Conservation (phyloP, 257 asterid genomes). For the Fraxinus cuspidata region DNA sequence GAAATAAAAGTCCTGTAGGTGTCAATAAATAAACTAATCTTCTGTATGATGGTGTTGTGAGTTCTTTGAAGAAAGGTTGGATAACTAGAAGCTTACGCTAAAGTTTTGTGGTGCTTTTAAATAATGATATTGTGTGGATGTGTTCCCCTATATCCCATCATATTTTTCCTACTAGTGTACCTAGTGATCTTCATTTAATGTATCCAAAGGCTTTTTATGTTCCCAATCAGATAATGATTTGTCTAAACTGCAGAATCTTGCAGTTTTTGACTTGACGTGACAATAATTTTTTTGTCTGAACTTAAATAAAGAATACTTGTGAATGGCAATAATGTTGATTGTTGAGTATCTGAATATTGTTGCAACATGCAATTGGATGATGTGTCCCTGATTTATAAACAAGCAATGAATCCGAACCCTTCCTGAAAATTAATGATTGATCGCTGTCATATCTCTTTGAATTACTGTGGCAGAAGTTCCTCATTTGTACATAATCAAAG, state of each 20-base stretch:
- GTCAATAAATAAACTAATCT: background rate
- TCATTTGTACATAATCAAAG: background rate
- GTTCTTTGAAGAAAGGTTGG: background rate
- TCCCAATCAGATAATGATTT: background rate
- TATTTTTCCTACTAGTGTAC: background rate
- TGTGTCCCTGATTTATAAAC: background rate
- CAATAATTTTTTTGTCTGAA: background rate
- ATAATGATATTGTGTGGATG: background rate
- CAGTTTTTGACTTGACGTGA: conserved; percentile 3
- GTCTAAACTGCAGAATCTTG: background rate
- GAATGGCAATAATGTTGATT: background rate
- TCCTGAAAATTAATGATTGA: background rate
- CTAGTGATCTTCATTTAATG: background rate
- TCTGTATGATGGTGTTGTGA: background rate
- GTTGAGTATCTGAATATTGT: background rate
- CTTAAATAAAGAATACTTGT: background rate
- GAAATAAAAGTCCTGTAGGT: background rate
- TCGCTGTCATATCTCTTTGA: background rate
- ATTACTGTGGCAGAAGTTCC: background rate
- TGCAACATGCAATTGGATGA: background rate
- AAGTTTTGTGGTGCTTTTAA: background rate
- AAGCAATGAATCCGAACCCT: background rate
- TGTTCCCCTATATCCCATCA: background rate
- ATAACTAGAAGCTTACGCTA: background rate
- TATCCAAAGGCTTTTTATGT: background rate